Percentiles rank a stretch among this genome's conserved stretches.
Conservation (phyloP, 2,329 filamentous ascomycete genomes). For the Colletotrichum sp. region DNA sequence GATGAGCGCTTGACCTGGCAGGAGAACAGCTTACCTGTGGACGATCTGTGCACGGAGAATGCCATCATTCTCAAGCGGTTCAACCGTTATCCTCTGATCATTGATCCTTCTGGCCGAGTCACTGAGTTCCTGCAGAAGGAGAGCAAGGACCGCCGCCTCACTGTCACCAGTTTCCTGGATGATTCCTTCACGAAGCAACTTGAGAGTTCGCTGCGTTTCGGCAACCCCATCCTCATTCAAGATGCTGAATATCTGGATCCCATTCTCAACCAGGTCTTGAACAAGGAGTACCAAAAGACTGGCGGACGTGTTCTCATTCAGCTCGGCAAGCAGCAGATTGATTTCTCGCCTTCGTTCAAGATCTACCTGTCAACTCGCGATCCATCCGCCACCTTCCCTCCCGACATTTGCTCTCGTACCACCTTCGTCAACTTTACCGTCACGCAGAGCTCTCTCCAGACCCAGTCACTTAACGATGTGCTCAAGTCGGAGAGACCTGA, state of each 20-base stretch:
- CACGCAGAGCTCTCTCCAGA: slow-evolving; percentile 97
- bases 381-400: slow-evolving; percentile 93
- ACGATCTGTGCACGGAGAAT: slow-evolving; percentile 98
- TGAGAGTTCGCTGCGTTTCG: slow-evolving; percentile 95
- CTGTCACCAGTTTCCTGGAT: slow-evolving; percentile 96
- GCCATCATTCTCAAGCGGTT: slow-evolving; percentile 97
- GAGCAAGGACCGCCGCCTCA: slow-evolving; percentile 90
- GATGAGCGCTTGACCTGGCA: slow-evolving; percentile 97
- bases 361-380: slow-evolving; percentile 95
- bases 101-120: slow-evolving; percentile 93
- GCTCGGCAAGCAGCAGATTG: slow-evolving; percentile 97
- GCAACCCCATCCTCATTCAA: slow-evolving; percentile 97
- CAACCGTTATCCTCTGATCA: slow-evolving; percentile 97
- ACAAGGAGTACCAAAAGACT: slow-evolving; percentile 99
- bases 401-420: slow-evolving; percentile 96
- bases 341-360: slow-evolving; percentile 96
- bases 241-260: slow-evolving; percentile 97
- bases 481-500: slow-evolving; percentile 97
- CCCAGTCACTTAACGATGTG: slow-evolving; percentile 96
- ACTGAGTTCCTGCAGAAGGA: slow-evolving; percentile 96
- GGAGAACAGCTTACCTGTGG: slow-evolving; percentile 88
- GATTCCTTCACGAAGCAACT: slow-evolving; percentile 98
- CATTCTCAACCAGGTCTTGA: slow-evolving; percentile 96
- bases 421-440: slow-evolving; percentile 99
- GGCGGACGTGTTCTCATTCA: slow-evolving; percentile 98